phyloP scores from a whole-genome alignment of 2,329 filamentous ascomycete species.

The Amesomyces nigricolor region DNA sequence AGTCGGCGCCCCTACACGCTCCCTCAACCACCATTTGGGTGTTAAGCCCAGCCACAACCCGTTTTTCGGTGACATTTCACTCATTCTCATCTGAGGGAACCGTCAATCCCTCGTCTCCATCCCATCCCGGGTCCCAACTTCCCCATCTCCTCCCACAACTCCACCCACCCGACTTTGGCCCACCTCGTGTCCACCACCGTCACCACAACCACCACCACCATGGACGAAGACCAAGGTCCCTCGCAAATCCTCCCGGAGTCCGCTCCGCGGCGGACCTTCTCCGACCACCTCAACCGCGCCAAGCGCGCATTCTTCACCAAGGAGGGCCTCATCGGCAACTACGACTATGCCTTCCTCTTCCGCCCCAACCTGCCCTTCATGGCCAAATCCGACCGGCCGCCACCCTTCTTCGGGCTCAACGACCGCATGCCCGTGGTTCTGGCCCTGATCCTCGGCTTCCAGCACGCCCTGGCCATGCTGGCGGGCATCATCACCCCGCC shows the following conservation, averaged over 20 bases:
- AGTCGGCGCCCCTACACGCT: not conserved
- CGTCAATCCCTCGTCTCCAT: too few relatives aligned
- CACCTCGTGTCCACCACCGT: too few relatives aligned
- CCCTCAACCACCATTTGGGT: not conserved
- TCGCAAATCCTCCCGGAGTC: slow-evolving; percentile 42
- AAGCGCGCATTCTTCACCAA: slow-evolving; percentile 48
- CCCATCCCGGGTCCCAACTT: too few relatives aligned
- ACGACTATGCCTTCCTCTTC: slow-evolving; percentile 89
- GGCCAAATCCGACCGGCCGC: slow-evolving; percentile 50
- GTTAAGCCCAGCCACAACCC: too few relatives aligned
- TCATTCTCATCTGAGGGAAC: too few relatives aligned
- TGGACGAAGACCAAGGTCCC: slow-evolving; percentile 54
- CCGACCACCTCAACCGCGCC: slow-evolving; percentile 28
- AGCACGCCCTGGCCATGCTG: slow-evolving; percentile 74
- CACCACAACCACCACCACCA: slow-evolving; percentile 26
- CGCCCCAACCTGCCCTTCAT: slow-evolving; percentile 77
- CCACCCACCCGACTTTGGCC: too few relatives aligned
- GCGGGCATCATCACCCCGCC: slow-evolving; percentile 73
- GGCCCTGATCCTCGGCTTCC: slow-evolving; percentile 68
- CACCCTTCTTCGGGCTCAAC: slow-evolving; percentile 80
- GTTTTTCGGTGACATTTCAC: not conserved
- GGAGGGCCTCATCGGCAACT: slow-evolving; percentile 74
- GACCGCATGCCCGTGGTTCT: slow-evolving; percentile 71
- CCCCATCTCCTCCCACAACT: not conserved
- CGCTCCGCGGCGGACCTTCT: slow-evolving; percentile 31